Conservation (phyloP, 116 monocot genomes). For the Dioscorea cayenensis region DNA sequence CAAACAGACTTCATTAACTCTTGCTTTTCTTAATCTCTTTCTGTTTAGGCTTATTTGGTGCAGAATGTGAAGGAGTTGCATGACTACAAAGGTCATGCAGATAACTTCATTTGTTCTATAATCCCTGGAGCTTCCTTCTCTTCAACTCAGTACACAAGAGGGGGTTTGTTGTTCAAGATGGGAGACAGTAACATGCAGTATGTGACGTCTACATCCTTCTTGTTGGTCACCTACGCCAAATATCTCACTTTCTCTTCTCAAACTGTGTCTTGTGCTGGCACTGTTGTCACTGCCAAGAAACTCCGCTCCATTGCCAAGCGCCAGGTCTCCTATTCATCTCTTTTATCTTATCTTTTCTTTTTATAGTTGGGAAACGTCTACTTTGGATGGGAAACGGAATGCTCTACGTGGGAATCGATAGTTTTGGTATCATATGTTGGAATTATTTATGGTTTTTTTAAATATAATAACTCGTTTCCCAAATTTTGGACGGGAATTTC, state of each 20-base stretch:
- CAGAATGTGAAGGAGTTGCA: conserved; percentile 75
- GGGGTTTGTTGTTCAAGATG: conserved; percentile 83
- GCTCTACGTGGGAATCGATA: no score
- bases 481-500: no score
- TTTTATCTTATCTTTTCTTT: no score
- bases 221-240: conserved; percentile 93
- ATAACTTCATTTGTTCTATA: conserved; percentile 91
- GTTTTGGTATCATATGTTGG: no score
- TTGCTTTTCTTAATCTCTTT: background rate
- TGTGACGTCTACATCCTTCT: conserved; percentile 88
- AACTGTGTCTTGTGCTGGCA: conserved; percentile 63
- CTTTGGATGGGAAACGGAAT: no score
- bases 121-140: conserved; percentile 64
- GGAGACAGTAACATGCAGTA: conserved; percentile 96
- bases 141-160: conserved; percentile 80
- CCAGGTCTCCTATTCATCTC: conserved; percentile 26
- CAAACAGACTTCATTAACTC: background rate
- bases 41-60: conserved; percentile 64
- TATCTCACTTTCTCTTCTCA: conserved; percentile 65
- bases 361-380: no score
- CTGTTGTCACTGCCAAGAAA: conserved; percentile 51
- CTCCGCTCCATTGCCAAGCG: conserved; percentile 80
- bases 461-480: no score
- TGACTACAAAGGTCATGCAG: conserved; percentile 94
- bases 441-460: no score